Percentiles rank a stretch among this genome's conserved stretches.
These are phyloP conservation scores for Alternaria gaisen DNA, from an alignment of 2,329 filamentous ascomycete species.

Conservation along the genomic window DNA sequence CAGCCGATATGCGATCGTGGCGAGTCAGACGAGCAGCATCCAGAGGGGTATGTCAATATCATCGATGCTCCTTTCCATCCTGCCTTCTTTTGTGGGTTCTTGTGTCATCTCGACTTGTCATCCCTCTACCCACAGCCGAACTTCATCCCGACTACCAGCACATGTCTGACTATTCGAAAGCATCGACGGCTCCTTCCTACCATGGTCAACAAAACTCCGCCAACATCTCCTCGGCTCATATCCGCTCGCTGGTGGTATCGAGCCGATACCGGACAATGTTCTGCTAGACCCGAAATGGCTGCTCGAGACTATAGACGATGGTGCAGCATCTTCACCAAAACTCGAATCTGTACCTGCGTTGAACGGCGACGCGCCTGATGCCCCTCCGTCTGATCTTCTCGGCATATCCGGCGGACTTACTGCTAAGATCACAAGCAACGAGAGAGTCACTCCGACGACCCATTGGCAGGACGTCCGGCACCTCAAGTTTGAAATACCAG, in stretches of 20 bases:
- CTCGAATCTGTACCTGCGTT: neutral
- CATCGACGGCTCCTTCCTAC: slow-evolving; percentile 81
- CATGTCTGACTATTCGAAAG: slow-evolving; percentile 55
- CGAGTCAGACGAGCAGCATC: slow-evolving; percentile 92
- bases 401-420: slow-evolving; percentile 66
- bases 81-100: slow-evolving; percentile 32
- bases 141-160: neutral
- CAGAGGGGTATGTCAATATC: slow-evolving; percentile 76
- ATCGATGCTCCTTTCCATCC: neutral
- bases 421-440: slow-evolving; percentile 71
- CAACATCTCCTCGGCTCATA: slow-evolving; percentile 71
- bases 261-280: slow-evolving; percentile 76
- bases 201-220: slow-evolving; percentile 76
- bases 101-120: neutral
- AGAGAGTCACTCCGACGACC: slow-evolving; percentile 73
- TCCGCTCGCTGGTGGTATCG: slow-evolving; percentile 72
- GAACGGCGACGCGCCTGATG: slow-evolving; percentile 19
- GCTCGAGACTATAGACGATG: slow-evolving; percentile 54
- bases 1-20: slow-evolving; percentile 77
- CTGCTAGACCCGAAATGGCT: slow-evolving; percentile 80
- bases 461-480: slow-evolving; percentile 97
- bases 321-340: slow-evolving; percentile 3
- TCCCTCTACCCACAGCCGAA: neutral
- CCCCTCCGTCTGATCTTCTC: slow-evolving; percentile 58
- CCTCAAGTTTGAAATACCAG: slow-evolving; percentile 66